These are phyloP conservation scores for Aspergillus conjunctus DNA, from an alignment of 495 filamentous ascomycete genomes.

Conservation along the genomic window DNA sequence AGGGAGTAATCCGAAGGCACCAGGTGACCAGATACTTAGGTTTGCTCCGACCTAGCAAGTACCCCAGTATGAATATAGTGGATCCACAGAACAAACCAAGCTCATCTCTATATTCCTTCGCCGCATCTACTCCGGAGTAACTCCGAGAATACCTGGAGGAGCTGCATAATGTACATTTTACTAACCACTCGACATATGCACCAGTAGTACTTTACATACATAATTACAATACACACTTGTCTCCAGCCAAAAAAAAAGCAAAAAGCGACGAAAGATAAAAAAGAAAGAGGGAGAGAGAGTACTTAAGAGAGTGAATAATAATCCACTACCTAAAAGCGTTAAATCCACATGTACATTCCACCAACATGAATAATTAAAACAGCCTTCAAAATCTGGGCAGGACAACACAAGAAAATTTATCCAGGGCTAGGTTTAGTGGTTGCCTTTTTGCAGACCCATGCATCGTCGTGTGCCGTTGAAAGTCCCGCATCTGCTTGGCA, in stretches of 20 bases:
- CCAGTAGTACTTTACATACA: too few species aligned
- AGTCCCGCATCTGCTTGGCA: slow-evolving; percentile 11
- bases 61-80: too few species aligned
- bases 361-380: neutral
- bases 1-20: neutral
- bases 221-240: neutral
- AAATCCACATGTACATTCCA: neutral
- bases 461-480: neutral
- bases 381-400: neutral
- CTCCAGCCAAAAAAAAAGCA: neutral
- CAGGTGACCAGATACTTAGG: too few species aligned
- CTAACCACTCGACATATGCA: too few species aligned
- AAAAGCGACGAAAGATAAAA: neutral
- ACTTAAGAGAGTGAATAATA: neutral
- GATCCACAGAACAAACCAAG: too few species aligned
- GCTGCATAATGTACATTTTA: too few species aligned
- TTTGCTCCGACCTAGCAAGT: too few species aligned
- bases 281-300: neutral
- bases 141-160: too few species aligned
- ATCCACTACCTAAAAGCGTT: neutral
- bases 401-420: neutral
- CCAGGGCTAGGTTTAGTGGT: slow-evolving; percentile 2
- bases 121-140: too few species aligned
- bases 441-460: slow-evolving; percentile 18
- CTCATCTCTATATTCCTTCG: too few species aligned